Base-by-base conservation (phyloP, 768 basidiomycete species). In the Nidularia pulvinata region DNA sequence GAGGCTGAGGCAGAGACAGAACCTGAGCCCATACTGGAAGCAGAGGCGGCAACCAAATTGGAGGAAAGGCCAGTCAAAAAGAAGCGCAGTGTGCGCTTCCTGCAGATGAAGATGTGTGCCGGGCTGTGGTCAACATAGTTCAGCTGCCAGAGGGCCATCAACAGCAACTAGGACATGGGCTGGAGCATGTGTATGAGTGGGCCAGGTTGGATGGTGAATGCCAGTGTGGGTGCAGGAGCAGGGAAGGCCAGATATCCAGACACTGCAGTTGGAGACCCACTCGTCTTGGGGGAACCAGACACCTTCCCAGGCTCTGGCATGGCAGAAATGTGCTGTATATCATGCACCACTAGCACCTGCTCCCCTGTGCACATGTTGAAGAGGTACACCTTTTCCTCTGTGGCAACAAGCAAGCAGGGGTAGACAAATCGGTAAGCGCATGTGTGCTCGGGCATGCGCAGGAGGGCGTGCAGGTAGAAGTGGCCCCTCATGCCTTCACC, bases 381-480 rank as follows among this genome's bases (percentile, higher is more conserved):
- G 2, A 91, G 54, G 56, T 78, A 88, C 0, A 83, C 83, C 36
- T 65, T 65, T 14, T 68, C 61, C 14, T 56, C 32, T 2, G 76
- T 72, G 1, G 79, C 77, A 2, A 82, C 80, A 2, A 88, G 67
- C 6, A 93, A 69, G 7, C 77, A 81, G 1, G 89, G 89, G 62
- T 86, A 86, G 7, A 83, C 83, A 54, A 89, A 82, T 14, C 88
- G 80, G 66, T 80, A 91, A 0, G 89, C 88, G 3, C 70, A 63
- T 2, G 75, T 74, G 6, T 51, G 33, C 25, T 64, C 71, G 5
- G 85, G 82, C 48, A 77, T 67, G 4, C 61, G 62, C 9, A 91
- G 67, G 22, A 85, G 65, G 0, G 83, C 81, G 81, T 86, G 88
- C 0, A 89, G 82, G 32, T 65, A 70, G 63, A 91, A 91, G 50